Evolutionary conservation across 176 grass and related monocot species (phyloP), one percentile per base, ranked within the genome.

Genomic region (Avena insularis): DNA sequence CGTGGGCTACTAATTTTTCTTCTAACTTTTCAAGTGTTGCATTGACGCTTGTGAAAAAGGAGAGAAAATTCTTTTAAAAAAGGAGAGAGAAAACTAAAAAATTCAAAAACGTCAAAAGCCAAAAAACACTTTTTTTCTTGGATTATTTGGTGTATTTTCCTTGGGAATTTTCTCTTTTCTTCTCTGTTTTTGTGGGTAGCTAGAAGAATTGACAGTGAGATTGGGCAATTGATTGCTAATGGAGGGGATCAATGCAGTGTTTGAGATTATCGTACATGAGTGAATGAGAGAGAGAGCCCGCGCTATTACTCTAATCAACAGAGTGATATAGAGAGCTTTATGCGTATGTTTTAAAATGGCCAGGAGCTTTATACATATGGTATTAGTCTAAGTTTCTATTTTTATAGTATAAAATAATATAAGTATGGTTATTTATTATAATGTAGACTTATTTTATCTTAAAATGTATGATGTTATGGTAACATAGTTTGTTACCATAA

Each of bases 261-360:
- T 71, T 72, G 36, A 74, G 53, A 43, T 31, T 15, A 62, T 58
- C 65, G 66, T 62, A 83, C 55, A 75, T 64, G 27, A 67, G 64
- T 67, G 64, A 67, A 29, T 15, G 27, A 67, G 27, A 1, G 80
- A 1, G 54, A 50, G 33, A 35, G 33, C 3, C 33, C 33, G 33
- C 33, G 33, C 33, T 35, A 35, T 31, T 57, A 46, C 53, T 72
- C 81, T 33, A 20, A 81, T 75, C 64, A 82, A 85, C 7, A 85
- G 72, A 70, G 62, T 68, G 35, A 8, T 55, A 31, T 5, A 48
- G 54, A 71, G 82, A 81, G 86, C 21, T 63, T 88, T 63, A 36
- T 91, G 55, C 27, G 86, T 64, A 82, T 88, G 79, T 91, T 88
- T 91, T 86, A 85, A 86, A 82, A 88, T 91, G 78, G 86, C 71